Base-by-base conservation (phyloP, 768 basidiomycete species). In the Tricholoma flavovirens region DNA sequence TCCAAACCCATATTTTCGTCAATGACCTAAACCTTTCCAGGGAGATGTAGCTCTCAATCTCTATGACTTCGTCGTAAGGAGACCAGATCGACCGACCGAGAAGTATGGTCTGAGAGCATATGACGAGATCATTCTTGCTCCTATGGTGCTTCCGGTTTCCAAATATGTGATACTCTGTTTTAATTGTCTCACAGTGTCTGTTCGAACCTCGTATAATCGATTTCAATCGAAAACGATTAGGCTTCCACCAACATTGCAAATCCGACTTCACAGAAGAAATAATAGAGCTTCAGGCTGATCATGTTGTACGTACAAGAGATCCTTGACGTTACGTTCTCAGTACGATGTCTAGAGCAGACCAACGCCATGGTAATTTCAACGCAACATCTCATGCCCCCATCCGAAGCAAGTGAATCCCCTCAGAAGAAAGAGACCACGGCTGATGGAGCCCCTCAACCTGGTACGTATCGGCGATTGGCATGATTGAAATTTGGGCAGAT, bases 191-290 rank as follows among this genome's bases (percentile, higher is more conserved):
- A 26, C 61, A 98, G 94, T 88, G 89, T 64, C 75, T 98, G 30
- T 98, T 98, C 61, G 93, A 97, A 60, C 94, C 97, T 12, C 86
- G 92, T 17, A 83, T 95, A 36, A 86, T 99, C 56, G 89, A 97
- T 59, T 97, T 95, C 64, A 87, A 92, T 26, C 78, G 79, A 60
- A 93, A 94, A 69, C 77, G 81, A 22, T 69, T 75, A 15, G 78
- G 79, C 10, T 65, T 79, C 55, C 73, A 69, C 21, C 70, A 79
- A 32, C 70, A 76, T n/a, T 81, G 77, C 32, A 76, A 75, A 49
- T 71, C 78, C 10, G 81, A 86, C 58, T 80, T 90, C 24, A 85
- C 88, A 4, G 90, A 93, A 55, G 90, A 92, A 60, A 86, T 90
- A 36, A 75, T 86, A 21, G 78, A 80, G 35, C 81, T 79, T 61